A percentile compares a stretch with the other conserved stretches of the same genome.
Conservation (phyloP, 1,139 yeast species). For the Hansenula sp. region DNA sequence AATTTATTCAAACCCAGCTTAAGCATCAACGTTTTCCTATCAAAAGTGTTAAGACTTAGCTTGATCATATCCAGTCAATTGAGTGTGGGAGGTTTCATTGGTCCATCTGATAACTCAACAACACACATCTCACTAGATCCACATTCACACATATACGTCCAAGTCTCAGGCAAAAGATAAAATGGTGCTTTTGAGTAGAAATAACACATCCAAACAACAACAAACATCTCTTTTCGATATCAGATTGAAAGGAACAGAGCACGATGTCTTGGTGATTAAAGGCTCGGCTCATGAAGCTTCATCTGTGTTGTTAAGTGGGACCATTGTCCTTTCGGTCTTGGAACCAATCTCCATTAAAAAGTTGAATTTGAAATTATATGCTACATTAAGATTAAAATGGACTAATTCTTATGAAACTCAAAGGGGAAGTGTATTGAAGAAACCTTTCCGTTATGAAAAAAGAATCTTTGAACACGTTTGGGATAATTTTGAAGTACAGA, state of each 20-base stretch:
- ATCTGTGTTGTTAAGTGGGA: constrained; percentile 72
- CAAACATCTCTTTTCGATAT: constrained; percentile 54
- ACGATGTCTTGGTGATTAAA: constrained; percentile 76
- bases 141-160: too few relatives aligned
- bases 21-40: too few relatives aligned
- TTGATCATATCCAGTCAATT: too few relatives aligned
- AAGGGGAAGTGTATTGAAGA: constrained; percentile 40
- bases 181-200: constrained; percentile 20
- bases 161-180: too few relatives aligned
- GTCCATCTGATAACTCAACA: too few relatives aligned
- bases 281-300: constrained; percentile 79
- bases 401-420: constrained; percentile 44
- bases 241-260: constrained; percentile 61
- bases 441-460: constrained; percentile 58
- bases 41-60: too few relatives aligned
- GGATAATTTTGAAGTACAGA: constrained; percentile 58
- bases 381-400: constrained; percentile 60
- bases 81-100: too few relatives aligned
- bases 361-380: constrained; percentile 58
- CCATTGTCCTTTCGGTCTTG: constrained; percentile 67
- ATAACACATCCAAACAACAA: constrained; percentile 8
- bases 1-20: too few relatives aligned
- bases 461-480: constrained; percentile 72
- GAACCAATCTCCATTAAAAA: constrained; percentile 73
- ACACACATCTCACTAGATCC: too few relatives aligned